A percentile compares a stretch with the other conserved stretches of the same genome.
These are phyloP conservation scores for Candolleomyces efflorescens DNA, from an alignment of 768 basidiomycete species.

Conservation along the genomic window DNA sequence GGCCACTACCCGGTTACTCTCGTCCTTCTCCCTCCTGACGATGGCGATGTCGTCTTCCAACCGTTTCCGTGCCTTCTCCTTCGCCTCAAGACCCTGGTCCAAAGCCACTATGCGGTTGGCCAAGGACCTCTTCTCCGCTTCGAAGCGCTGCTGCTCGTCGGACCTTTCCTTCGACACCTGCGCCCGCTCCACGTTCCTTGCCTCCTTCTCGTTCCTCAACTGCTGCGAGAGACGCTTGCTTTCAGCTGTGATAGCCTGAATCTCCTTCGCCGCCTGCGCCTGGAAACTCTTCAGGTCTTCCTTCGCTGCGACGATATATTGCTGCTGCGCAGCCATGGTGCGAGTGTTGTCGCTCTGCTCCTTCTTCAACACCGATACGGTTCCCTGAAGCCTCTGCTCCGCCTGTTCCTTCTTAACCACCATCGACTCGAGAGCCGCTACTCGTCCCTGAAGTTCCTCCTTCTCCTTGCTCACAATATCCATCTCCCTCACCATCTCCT, in stretches of 20 bases:
- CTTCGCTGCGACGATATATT: not conserved
- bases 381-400: not conserved
- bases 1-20: not conserved
- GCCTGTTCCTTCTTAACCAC: not conserved
- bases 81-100: not conserved
- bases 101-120: not conserved
- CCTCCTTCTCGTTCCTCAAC: not conserved
- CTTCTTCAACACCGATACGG: not conserved
- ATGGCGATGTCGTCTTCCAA: not conserved
- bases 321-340: not conserved
- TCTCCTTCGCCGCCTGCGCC: not conserved
- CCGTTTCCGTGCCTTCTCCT: not conserved
- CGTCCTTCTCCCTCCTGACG: not conserved
- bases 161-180: not conserved
- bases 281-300: not conserved
- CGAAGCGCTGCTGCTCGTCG: not conserved
- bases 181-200: not conserved
- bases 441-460: not conserved
- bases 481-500: not conserved
- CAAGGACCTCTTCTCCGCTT: not conserved
- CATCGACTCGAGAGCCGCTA: not conserved
- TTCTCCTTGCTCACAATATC: not conserved
- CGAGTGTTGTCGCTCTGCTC: not conserved
- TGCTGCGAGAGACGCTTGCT: not conserved
- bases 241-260: not conserved